Conservation (phyloP, 495 filamentous ascomycete species). For the Penicillium bovifimosum region DNA sequence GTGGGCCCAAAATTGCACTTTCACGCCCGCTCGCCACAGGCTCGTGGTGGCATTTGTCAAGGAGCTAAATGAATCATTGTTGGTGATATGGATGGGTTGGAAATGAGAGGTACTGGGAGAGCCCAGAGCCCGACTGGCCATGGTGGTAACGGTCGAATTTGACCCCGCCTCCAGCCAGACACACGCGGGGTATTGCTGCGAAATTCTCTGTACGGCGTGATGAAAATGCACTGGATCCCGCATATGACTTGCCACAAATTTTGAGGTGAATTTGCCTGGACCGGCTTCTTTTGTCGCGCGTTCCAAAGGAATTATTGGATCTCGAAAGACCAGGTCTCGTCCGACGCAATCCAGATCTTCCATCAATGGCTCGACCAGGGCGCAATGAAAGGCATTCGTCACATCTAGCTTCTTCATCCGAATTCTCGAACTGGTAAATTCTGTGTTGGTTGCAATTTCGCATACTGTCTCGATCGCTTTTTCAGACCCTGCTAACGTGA, state of each 20-base stretch:
- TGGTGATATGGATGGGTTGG: not conserved
- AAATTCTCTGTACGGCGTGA: not conserved
- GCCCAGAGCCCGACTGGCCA: not conserved
- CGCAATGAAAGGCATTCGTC: conserved; percentile 51
- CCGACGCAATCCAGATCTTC: conserved; percentile 19
- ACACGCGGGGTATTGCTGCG: not conserved
- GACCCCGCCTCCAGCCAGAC: not conserved
- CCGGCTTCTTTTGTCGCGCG: conserved; percentile 18
- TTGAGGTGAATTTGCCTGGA: too few species aligned
- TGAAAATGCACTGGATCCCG: not conserved
- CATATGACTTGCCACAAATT: not conserved
- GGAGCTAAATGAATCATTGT: too few species aligned
- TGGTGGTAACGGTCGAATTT: not conserved
- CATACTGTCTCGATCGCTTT: conserved; percentile 24
- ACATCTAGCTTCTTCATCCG: conserved; percentile 44
- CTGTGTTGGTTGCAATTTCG: too few species aligned
- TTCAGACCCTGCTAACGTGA: conserved; percentile 40
- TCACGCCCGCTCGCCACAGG: not conserved
- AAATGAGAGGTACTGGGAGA: not conserved
- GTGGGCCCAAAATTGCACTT: not conserved
- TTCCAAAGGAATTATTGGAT: conserved; percentile 28
- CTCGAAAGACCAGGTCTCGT: conserved; percentile 19
- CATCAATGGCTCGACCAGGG: conserved; percentile 35
- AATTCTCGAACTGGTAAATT: too few species aligned
- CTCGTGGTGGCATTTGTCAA: not conserved